Percentiles rank a stretch among this genome's conserved stretches.
Conservation (phyloP, 2,329 filamentous ascomycete species). For the Sporothrix sp. region DNA sequence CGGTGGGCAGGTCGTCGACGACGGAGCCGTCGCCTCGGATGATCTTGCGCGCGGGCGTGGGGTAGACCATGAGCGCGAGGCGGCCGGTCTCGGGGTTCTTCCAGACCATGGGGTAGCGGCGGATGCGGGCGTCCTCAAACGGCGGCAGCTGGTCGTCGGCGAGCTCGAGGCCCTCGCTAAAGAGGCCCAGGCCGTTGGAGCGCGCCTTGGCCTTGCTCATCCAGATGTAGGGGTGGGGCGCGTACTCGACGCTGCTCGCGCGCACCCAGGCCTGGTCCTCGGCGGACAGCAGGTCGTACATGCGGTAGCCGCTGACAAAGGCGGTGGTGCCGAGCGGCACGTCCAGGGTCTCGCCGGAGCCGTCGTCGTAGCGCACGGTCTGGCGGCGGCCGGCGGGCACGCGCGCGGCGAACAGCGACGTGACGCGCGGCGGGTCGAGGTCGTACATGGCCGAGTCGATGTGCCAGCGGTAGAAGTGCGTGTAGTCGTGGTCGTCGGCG, state of each 20-base stretch:
- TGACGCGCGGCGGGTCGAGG: constrained; percentile 63
- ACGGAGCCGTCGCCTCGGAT: constrained; percentile 55
- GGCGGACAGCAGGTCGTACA: constrained; percentile 56
- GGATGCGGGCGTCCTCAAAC: constrained; percentile 55
- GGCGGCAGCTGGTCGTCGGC: constrained; percentile 48
- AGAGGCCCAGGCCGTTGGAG: constrained; percentile 58
- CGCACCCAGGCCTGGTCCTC: constrained; percentile 58
- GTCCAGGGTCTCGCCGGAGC: constrained; percentile 51
- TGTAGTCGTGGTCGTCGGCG: constrained; percentile 37
- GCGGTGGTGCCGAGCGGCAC: constrained; percentile 69
- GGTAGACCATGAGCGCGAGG: constrained; percentile 65
- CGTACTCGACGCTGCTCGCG: constrained; percentile 60
- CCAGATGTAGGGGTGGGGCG: constrained; percentile 73
- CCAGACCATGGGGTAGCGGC: constrained; percentile 70
- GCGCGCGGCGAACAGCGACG: constrained; percentile 59
- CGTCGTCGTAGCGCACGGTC: constrained; percentile 64
- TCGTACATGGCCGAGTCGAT: constrained; percentile 69
- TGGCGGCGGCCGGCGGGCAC: constrained; percentile 44
- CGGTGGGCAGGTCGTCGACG: constrained; percentile 56
- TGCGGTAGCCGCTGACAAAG: constrained; percentile 60
- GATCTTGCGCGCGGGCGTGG: constrained; percentile 56
- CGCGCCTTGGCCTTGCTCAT: constrained; percentile 60
- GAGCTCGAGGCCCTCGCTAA: constrained; percentile 47
- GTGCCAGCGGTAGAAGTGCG: constrained; percentile 65
- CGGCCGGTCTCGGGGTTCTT: constrained; percentile 58